Conservation (phyloP, 768 basidiomycete genomes). For the Phylloporus scabripes region DNA sequence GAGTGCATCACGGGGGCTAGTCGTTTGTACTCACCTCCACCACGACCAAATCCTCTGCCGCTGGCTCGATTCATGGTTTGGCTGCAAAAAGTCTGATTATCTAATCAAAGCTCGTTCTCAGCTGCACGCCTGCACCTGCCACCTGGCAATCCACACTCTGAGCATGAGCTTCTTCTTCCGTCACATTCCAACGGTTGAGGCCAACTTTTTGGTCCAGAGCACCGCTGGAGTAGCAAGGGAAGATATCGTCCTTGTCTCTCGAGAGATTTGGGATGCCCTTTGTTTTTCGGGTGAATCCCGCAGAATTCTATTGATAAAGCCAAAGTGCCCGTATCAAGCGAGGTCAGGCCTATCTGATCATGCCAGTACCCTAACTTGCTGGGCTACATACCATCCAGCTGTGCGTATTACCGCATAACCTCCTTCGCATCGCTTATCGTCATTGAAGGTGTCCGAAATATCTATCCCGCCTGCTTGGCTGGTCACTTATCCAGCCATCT, state of each 20-base stretch:
- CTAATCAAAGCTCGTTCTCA: no score
- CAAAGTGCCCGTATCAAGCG: slow-evolving; percentile 11
- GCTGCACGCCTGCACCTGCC: no score
- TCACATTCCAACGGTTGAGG: slow-evolving; percentile 17
- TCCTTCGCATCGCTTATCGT: slow-evolving; percentile 19
- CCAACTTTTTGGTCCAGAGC: slow-evolving; percentile 26
- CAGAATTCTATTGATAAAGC: slow-evolving; percentile 21
- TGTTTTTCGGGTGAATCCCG: slow-evolving; percentile 10
- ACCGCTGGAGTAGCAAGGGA: slow-evolving; percentile 10
- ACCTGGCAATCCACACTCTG: not conserved
- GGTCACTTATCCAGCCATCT: slow-evolving; percentile 32
- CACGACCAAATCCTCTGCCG: slow-evolving; percentile 49
- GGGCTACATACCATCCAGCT: slow-evolving; percentile 33
- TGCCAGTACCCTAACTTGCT: slow-evolving; percentile 26
- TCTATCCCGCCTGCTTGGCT: slow-evolving; percentile 40
- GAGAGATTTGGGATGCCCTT: slow-evolving; percentile 30
- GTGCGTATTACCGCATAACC: slow-evolving; percentile 27
- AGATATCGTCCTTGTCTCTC: slow-evolving; percentile 28
- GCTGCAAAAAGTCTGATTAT: slow-evolving; percentile 13
- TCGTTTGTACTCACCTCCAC: slow-evolving; percentile 37
- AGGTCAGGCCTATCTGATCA: not conserved
- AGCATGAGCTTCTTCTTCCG: slow-evolving; percentile 37
- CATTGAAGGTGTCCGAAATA: slow-evolving; percentile 29
- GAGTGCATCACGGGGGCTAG: not conserved
- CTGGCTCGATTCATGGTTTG: slow-evolving; percentile 48